phyloP scores from a whole-genome alignment of 208 protist species.

The Leishmania martiniquensis region DNA sequence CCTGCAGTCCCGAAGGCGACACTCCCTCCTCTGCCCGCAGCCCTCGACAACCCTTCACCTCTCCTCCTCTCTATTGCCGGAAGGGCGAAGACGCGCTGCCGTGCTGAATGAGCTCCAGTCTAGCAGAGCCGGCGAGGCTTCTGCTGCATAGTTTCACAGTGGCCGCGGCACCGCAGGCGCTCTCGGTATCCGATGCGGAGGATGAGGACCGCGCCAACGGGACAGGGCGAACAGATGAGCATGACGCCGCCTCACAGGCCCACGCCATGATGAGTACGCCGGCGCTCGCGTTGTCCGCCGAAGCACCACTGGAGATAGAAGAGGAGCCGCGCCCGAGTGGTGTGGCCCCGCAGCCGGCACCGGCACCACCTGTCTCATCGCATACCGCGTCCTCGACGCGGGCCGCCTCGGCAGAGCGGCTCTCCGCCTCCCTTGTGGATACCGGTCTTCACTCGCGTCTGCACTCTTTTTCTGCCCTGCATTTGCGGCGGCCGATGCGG shows the following conservation, averaged over 20 bases:
- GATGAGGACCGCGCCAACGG: not conserved
- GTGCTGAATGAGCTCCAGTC: slow-evolving; percentile 17
- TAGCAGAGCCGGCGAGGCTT: slow-evolving; percentile 18
- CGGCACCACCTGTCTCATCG: slow-evolving; percentile 6
- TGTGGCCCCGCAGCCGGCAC: slow-evolving; percentile 16
- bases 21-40: not conserved
- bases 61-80: not conserved
- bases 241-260: not conserved
- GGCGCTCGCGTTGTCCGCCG: not conserved
- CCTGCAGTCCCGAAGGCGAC: not conserved
- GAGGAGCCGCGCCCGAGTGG: slow-evolving; percentile 22
- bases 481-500: slow-evolving; percentile 1
- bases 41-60: not conserved
- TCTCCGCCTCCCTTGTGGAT: not conserved
- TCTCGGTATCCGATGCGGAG: not conserved
- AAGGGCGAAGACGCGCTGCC: not conserved
- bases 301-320: not conserved
- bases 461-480: not conserved
- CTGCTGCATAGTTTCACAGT: slow-evolving; percentile 30
- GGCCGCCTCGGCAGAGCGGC: not conserved
- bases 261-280: not conserved
- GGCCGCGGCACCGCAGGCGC: slow-evolving; percentile 18
- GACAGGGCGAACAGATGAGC: not conserved
- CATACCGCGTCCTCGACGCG: not conserved
- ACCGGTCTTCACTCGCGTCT: not conserved